phyloP scores from a whole-genome alignment of 2,329 filamentous ascomycete genomes.

The Aspergillus fumigatiaffinis region DNA sequence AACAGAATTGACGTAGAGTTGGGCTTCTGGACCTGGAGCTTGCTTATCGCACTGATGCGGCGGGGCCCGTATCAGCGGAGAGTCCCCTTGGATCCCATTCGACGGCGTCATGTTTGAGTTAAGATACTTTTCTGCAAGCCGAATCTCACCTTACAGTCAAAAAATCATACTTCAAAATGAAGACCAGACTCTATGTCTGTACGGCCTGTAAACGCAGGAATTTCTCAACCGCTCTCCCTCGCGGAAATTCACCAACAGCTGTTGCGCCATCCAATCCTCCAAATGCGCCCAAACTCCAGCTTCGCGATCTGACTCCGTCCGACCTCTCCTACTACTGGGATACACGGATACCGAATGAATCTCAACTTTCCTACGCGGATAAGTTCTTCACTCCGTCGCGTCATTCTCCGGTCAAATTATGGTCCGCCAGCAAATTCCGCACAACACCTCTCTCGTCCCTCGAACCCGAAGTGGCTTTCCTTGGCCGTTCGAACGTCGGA shows the following conservation, averaged over 20 bases:
- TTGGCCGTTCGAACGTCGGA: constrained; percentile 67
- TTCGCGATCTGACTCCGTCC: constrained; percentile 29
- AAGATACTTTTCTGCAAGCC: not conserved
- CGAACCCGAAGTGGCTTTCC: constrained; percentile 61
- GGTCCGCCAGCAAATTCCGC: constrained; percentile 59
- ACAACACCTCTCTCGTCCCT: constrained; percentile 51
- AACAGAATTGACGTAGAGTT: not conserved
- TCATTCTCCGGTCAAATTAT: constrained; percentile 54
- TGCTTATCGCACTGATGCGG: constrained; percentile 15
- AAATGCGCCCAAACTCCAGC: constrained; percentile 24
- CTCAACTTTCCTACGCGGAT: constrained; percentile 44
- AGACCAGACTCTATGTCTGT: constrained; percentile 6
- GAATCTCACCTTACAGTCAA: not conserved
- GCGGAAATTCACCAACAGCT: constrained; percentile 11
- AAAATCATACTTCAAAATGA: constrained; percentile 2
- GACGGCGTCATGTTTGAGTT: not conserved
- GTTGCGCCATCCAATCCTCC: constrained; percentile 4
- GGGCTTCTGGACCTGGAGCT: not conserved
- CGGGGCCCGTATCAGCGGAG: constrained; percentile 8
- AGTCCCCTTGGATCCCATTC: constrained; percentile 4
- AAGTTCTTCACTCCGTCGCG: constrained; percentile 44
- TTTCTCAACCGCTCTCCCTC: not conserved
- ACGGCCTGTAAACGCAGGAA: constrained; percentile 4
- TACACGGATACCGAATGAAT: constrained; percentile 41
- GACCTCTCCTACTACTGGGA: constrained; percentile 49